These are phyloP conservation scores for Aspergillus panamensis DNA, from an alignment of 495 filamentous ascomycete species.

Conservation along the genomic window DNA sequence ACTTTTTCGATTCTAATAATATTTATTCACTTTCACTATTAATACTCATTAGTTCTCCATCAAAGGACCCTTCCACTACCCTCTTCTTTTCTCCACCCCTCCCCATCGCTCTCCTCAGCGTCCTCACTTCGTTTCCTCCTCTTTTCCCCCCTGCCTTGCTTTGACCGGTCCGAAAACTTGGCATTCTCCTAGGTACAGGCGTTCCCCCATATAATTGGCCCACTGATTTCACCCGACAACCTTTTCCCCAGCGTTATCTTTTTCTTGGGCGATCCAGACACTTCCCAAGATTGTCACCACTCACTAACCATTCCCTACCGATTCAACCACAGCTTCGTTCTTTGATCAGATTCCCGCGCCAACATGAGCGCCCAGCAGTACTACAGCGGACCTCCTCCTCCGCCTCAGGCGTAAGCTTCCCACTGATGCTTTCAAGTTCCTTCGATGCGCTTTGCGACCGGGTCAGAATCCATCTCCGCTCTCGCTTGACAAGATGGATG, in stretches of 20 bases:
- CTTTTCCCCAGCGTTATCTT: slow-evolving; percentile 11
- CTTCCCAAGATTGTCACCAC: background rate
- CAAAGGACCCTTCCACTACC: slow-evolving; percentile 2
- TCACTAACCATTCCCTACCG: background rate
- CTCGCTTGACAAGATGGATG: background rate
- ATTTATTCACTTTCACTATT: too few species aligned
- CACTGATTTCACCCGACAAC: slow-evolving; percentile 10
- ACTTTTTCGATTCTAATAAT: too few species aligned
- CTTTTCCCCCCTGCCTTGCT: background rate
- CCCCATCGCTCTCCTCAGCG: background rate
- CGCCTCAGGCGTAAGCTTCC: slow-evolving; percentile 27
- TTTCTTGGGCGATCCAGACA: slow-evolving; percentile 2
- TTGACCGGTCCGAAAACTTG: slow-evolving; percentile 18
- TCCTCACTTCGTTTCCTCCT: slow-evolving; percentile 26
- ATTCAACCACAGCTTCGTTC: slow-evolving; percentile 5
- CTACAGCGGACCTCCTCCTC: slow-evolving; percentile 28
- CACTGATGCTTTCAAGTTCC: background rate
- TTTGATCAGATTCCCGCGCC: slow-evolving; percentile 3
- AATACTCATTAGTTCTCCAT: too few species aligned
- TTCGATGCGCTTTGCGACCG: background rate
- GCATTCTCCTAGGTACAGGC: slow-evolving; percentile 22
- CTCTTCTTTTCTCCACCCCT: slow-evolving; percentile 16
- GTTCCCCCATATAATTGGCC: slow-evolving; percentile 20
- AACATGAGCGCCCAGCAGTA: slow-evolving; percentile 22
- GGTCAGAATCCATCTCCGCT: background rate